These are phyloP conservation scores for Morella rubra DNA, from an alignment of 306 rosid species.

Conservation along the genomic window DNA sequence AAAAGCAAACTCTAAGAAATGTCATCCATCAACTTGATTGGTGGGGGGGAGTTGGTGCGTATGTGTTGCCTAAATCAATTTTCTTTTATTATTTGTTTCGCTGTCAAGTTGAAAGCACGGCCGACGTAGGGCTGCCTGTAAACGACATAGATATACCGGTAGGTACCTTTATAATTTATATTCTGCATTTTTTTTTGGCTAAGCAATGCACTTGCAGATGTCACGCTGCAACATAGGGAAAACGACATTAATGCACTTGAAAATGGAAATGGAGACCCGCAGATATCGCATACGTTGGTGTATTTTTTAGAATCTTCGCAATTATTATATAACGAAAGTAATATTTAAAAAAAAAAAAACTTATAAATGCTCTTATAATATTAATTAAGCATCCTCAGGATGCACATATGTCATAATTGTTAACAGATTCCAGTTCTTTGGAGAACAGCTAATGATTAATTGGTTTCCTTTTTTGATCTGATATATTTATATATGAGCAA, in stretches of 20 bases:
- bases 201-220: neutral
- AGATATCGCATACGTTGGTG: no score
- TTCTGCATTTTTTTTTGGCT: neutral
- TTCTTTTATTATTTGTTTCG: neutral
- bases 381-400: no score
- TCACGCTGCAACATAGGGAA: no score
- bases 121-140: neutral
- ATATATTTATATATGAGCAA: neutral
- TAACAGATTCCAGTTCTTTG: neutral
- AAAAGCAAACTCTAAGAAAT: conserved; percentile 1
- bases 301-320: no score
- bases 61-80: conserved; percentile 11
- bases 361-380: no score
- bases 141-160: neutral
- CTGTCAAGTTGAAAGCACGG: neutral
- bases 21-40: conserved; percentile 16
- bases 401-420: no score
- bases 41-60: neutral
- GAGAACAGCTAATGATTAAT: no score
- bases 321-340: neutral
- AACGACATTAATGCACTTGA: neutral
- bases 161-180: neutral
- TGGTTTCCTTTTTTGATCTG: neutral
- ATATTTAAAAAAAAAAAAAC: neutral
- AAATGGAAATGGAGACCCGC: no score